Base-by-base conservation (phyloP, 2,329 filamentous ascomycete species). In the Cytospora leucostoma region DNA sequence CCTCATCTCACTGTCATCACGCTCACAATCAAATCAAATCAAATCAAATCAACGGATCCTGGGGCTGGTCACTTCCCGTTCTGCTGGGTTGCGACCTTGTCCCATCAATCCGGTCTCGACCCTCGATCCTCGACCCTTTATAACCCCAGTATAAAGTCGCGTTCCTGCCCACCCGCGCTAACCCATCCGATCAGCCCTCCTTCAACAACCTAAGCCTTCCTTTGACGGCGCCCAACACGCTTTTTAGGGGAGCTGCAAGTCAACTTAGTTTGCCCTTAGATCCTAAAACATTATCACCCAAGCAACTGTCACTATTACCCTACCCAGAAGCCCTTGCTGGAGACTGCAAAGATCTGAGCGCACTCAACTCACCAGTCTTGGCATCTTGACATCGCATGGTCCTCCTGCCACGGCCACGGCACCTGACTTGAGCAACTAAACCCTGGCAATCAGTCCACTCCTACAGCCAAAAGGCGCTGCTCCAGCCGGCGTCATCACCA, bases 121-220 rank as follows among this genome's bases (percentile, higher is more conserved):
- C 64, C 56, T 47, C 51, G 33, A 38, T 21, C 52, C 60, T 59
- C 60, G 55, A 57, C 50, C 53, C 61, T 56, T 65, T 60, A 61
- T 65, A 63, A 63, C 64, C 64, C 64, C 63, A 63, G 57, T 63
- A 63, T 63, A 63, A 65, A 64, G 60, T 65, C 63, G 60, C 53
- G 56, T 65, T 56, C 56, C 50, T 65, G 64, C 64, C 64, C 64
- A 64, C 64, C 64, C 64, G 54, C 64, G 64, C 64, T 65, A 65
- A 65, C 64, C 64, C 61, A 56, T 65, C 64, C 61, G 61, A 65
- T 65, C 64, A 61, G 63, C 61, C 61, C 61, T 65, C 64, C 61
- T 63, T 59, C 63, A 56, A 63, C 64, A 57, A 59, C 51, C 61
- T 63, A 64, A 65, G 44, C 51, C 64, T 65, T 65, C 61, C 53